A percentile compares a stretch with the other conserved stretches of the same genome.
phyloP scores from a whole-genome alignment of 2,329 filamentous ascomycete species.

The Fusarium sp. region DNA sequence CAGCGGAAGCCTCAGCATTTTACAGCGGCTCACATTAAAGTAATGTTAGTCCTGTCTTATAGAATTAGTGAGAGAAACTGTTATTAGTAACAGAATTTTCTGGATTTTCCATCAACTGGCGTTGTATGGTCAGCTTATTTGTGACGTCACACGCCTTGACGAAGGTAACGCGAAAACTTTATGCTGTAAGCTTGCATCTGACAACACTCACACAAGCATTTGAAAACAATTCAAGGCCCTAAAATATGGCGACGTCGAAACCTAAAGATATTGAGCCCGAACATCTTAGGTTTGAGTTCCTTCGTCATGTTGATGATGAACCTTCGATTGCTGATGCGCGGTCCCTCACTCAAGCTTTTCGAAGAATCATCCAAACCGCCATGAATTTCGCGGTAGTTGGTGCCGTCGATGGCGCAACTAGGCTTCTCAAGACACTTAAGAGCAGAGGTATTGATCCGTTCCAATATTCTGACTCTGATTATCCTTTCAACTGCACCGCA shows the following conservation, averaged over 20 bases:
- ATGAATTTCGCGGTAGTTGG: background rate
- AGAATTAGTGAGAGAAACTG: too few species aligned
- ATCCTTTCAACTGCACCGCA: constrained; percentile 16
- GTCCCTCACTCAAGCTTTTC: background rate
- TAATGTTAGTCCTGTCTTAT: too few species aligned
- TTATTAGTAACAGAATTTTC: too few species aligned
- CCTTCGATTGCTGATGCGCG: background rate
- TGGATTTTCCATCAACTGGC: background rate
- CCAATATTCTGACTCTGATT: background rate
- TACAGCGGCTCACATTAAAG: too few species aligned
- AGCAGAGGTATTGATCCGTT: background rate
- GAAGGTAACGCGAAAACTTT: background rate
- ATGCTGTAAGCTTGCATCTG: background rate
- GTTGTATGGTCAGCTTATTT: background rate
- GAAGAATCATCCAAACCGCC: background rate
- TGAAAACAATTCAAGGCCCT: accelerated
- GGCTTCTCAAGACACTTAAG: background rate
- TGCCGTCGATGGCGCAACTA: background rate
- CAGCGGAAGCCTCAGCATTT: background rate
- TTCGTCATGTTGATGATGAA: background rate
- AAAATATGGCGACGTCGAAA: background rate
- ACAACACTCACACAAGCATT: background rate
- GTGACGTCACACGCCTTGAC: background rate
- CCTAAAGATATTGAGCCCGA: background rate
- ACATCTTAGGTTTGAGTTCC: background rate